Base-by-base conservation (phyloP, 768 basidiomycete species). In the Pleurotus pulmonarius region DNA sequence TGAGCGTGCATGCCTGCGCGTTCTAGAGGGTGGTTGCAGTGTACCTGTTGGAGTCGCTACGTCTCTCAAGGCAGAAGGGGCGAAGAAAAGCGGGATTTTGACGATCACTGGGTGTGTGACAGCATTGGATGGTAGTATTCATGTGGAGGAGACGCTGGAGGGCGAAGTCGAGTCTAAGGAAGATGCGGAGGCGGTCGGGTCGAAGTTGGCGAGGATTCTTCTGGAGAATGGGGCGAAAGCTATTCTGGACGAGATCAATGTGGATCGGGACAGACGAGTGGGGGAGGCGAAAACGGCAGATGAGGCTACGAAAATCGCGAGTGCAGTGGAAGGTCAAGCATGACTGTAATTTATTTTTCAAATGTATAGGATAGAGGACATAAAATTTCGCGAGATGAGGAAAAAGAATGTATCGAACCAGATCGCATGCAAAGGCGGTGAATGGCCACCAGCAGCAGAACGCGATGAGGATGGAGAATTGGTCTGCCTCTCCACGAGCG, bases 21-120 rank as follows among this genome's bases (percentile, higher is more conserved):
- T 88, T 20, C 77, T 98, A 52, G 97, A 98, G 70, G 97, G 97
- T 25, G 97, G 97, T 22, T 99, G 97, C 73, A 94, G 92, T 59
- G 95, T 99, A 0, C 96, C 96, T 2, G 94, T 99, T 13, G 96
- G 95, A 3, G 87, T 92, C 25, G 74, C 78, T 49, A 86, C 83
- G 25, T 71, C 67, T 46, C 69, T 88, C 56, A 68, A 70, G 9
- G 73, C 66, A 22, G 66, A 61, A 9, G 60, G 58, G 11, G 61
- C 59, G 20, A 40, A 46, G 41, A 67, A 68, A 44, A 59, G 67
- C 1, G 75, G 70, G 0, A 73, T 66, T 40, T 71, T 99, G 58
- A 80, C 75, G 52, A 69, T 98, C 48, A 85, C 85, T 3, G 92
- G 89, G 0, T 89, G 89, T 49, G 91, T 98, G 34, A 98, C 96